Evolutionary conservation across 164 flowering plant species (phyloP).

Genomic region (Cinnamomum micranthum): DNA sequence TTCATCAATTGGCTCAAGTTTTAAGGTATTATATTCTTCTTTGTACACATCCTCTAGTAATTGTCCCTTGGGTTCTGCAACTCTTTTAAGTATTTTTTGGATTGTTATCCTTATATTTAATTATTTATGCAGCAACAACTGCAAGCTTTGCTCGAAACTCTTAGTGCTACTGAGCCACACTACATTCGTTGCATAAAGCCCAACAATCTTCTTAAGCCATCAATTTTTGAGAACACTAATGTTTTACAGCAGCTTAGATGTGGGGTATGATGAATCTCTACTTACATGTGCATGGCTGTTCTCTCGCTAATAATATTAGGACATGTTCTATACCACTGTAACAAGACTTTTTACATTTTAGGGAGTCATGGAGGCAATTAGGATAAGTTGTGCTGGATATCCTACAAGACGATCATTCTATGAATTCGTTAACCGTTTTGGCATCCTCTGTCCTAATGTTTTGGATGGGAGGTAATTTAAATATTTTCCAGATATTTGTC

Average conservation of each 20-base stretch:
- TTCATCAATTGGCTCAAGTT: constrained; percentile 93
- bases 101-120: neutral
- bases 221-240: constrained; percentile 81
- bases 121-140: constrained; percentile 78
- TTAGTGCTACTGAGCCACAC: constrained; percentile 90
- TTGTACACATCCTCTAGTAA: neutral
- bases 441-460: constrained; percentile 79
- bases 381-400: constrained; percentile 94
- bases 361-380: constrained; percentile 97
- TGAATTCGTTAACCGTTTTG: constrained; percentile 83
- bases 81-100: constrained; percentile 1
- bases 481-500: neutral
- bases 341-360: constrained; percentile 14
- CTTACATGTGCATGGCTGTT: too few relatives aligned
- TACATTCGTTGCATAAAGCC: constrained; percentile 98
- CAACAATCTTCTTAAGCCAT: constrained; percentile 88
- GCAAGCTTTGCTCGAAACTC: constrained; percentile 79
- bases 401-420: constrained; percentile 76
- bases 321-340: neutral
- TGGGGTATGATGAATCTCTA: constrained; percentile 55
- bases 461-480: constrained; percentile 61
- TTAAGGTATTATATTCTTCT: constrained; percentile 52
- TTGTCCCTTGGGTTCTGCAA: neutral
- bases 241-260: constrained; percentile 91
- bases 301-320: neutral